These are phyloP conservation scores for Lentinula sp. DNA, from an alignment of 768 basidiomycete genomes.

Conservation along the genomic window DNA sequence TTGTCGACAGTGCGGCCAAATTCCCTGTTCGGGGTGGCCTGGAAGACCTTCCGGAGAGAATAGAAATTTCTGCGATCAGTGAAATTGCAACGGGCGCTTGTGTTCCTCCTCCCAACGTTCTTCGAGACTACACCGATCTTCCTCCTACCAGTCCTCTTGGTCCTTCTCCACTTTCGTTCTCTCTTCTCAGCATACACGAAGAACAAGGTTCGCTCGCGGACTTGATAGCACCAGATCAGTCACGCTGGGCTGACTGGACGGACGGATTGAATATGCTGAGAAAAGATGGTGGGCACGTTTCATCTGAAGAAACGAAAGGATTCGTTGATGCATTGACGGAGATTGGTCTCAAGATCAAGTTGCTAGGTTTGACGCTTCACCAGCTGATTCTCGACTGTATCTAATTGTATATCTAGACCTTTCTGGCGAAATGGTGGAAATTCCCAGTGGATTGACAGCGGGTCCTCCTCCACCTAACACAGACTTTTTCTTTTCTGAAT, in stretches of 20 bases:
- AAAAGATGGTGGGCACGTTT: conserved; percentile 74
- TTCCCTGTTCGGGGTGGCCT: conserved; percentile 74
- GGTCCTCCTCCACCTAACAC: conserved; percentile 74
- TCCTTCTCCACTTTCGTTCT: conserved; percentile 71
- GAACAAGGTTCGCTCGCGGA: conserved; percentile 61
- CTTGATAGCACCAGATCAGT: conserved; percentile 70
- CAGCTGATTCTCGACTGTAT: background rate
- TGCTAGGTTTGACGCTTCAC: conserved; percentile 53
- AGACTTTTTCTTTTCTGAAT: conserved; percentile 84
- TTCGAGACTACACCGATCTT: conserved; percentile 56
- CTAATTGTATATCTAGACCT: conserved; percentile 49
- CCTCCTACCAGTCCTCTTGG: conserved; percentile 45
- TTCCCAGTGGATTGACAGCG: conserved; percentile 73
- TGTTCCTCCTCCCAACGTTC: conserved; percentile 57
- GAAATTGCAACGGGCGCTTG: conserved; percentile 78
- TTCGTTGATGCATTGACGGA: conserved; percentile 86
- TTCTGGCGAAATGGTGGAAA: conserved; percentile 84
- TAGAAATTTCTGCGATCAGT: conserved; percentile 74
- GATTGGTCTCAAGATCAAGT: conserved; percentile 86
- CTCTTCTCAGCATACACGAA: conserved; percentile 53
- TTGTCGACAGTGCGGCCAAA: conserved; percentile 75
- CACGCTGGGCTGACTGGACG: conserved; percentile 90
- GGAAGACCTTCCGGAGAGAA: conserved; percentile 83
- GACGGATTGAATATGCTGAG: conserved; percentile 88
- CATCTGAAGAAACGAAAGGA: conserved; percentile 79